Conservation (phyloP, 2,329 filamentous ascomycete genomes). For the Pyricularia sp. region DNA sequence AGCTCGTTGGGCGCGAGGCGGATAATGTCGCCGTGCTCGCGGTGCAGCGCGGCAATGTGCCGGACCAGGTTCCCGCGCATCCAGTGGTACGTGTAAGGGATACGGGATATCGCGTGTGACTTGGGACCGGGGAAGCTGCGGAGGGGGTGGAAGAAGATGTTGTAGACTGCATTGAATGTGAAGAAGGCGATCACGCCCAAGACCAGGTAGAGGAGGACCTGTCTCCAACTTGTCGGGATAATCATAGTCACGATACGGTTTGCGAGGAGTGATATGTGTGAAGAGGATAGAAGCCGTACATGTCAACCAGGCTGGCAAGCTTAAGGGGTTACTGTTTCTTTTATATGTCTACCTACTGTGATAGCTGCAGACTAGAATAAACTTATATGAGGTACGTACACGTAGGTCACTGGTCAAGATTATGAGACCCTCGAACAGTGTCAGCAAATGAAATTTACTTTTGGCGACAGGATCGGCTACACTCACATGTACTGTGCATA, state of each 20-base stretch:
- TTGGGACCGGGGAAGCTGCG: slow-evolving; percentile 20
- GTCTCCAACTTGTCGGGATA: not conserved
- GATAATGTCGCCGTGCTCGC: slow-evolving; percentile 30
- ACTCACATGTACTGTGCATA: too few relatives aligned
- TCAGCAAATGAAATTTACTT: too few relatives aligned
- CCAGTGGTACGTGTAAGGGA: slow-evolving; percentile 1
- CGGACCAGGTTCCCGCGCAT: not conserved
- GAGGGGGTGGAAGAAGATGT: slow-evolving; percentile 24
- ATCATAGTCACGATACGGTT: not conserved
- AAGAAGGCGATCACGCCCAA: not conserved
- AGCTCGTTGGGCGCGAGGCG: slow-evolving; percentile 32
- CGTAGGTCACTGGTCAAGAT: too few relatives aligned
- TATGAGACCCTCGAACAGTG: too few relatives aligned
- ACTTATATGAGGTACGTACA: too few relatives aligned
- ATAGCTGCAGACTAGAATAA: too few relatives aligned
- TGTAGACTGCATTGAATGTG: slow-evolving; percentile 15
- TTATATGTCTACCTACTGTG: too few relatives aligned
- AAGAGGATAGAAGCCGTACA: too few relatives aligned
- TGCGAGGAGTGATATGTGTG: too few relatives aligned
- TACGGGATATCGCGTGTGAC: slow-evolving; percentile 14
- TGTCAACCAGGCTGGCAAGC: too few relatives aligned
- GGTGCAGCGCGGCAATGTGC: slow-evolving; percentile 17
- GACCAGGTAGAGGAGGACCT: not conserved
- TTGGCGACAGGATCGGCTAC: too few relatives aligned
- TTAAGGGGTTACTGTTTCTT: too few relatives aligned